Conservation (phyloP, 2,329 filamentous ascomycete species). For the Aaosphaeria pasadenensis region DNA sequence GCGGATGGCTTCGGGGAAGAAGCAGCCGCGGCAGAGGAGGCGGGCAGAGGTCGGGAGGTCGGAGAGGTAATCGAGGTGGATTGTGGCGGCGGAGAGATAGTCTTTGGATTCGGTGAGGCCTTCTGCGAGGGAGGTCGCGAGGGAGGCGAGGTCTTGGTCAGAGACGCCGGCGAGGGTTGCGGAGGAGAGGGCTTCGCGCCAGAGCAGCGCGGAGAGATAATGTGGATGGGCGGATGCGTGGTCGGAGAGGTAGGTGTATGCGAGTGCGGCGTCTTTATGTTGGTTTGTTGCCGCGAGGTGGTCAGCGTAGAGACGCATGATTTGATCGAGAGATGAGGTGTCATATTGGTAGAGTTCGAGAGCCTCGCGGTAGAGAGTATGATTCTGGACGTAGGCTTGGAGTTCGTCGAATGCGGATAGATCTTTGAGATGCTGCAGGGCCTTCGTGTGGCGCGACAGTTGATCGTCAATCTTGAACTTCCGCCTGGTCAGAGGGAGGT, state of each 20-base stretch:
- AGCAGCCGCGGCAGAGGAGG: slow-evolving; percentile 82
- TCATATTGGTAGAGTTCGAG: slow-evolving; percentile 85
- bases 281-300: slow-evolving; percentile 72
- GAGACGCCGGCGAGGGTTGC: slow-evolving; percentile 65
- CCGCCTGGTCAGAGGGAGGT: slow-evolving; percentile 66
- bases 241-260: slow-evolving; percentile 81
- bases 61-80: slow-evolving; percentile 77
- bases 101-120: slow-evolving; percentile 81
- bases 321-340: slow-evolving; percentile 58
- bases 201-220: slow-evolving; percentile 81
- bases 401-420: slow-evolving; percentile 75
- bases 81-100: slow-evolving; percentile 72
- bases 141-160: slow-evolving; percentile 57
- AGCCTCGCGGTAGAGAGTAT: slow-evolving; percentile 74
- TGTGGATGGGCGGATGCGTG: slow-evolving; percentile 73
- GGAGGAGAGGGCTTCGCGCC: slow-evolving; percentile 85
- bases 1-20: slow-evolving; percentile 86
- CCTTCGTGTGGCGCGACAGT: slow-evolving; percentile 72
- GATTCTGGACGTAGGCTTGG: slow-evolving; percentile 72
- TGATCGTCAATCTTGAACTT: slow-evolving; percentile 88
- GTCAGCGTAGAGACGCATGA: slow-evolving; percentile 77
- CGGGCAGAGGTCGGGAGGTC: slow-evolving; percentile 68
- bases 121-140: slow-evolving; percentile 74
- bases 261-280: slow-evolving; percentile 82
- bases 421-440: slow-evolving; percentile 70